Percentiles rank a stretch among this genome's conserved stretches.
Conservation (phyloP, 2,329 filamentous ascomycete species). For the Apiospora sp. region DNA sequence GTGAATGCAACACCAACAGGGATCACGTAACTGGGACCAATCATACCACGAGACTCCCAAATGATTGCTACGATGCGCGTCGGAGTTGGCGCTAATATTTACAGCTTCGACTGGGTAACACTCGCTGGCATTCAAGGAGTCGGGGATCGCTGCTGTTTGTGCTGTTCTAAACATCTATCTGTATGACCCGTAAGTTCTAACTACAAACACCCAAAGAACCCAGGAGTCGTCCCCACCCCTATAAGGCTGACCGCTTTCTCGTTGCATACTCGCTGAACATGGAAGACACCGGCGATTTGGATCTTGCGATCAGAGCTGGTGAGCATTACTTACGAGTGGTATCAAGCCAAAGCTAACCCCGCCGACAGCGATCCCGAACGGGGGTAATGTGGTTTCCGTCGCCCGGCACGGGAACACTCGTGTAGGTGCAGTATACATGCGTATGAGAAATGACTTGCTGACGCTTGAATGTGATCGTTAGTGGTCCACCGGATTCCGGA, state of each 20-base stretch:
- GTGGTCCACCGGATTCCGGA: neutral
- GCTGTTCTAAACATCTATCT: neutral
- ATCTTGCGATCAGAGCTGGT: neutral
- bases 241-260: neutral
- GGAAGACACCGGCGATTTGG: neutral
- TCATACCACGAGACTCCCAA: neutral
- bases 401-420: neutral
- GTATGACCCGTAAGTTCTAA: neutral
- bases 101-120: neutral
- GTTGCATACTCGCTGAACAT: neutral
- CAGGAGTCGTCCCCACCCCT: neutral
- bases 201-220: neutral
- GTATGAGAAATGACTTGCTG: neutral
- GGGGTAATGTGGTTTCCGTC: neutral
- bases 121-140: neutral
- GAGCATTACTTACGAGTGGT: neutral
- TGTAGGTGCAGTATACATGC: neutral
- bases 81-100: neutral
- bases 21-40: neutral
- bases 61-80: neutral
- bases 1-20: neutral
- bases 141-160: no score
- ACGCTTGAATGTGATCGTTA: neutral
- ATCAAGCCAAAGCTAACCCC: neutral
- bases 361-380: neutral